phyloP scores from a whole-genome alignment of 2,329 filamentous ascomycete genomes.

The Curvularia spicifera region DNA sequence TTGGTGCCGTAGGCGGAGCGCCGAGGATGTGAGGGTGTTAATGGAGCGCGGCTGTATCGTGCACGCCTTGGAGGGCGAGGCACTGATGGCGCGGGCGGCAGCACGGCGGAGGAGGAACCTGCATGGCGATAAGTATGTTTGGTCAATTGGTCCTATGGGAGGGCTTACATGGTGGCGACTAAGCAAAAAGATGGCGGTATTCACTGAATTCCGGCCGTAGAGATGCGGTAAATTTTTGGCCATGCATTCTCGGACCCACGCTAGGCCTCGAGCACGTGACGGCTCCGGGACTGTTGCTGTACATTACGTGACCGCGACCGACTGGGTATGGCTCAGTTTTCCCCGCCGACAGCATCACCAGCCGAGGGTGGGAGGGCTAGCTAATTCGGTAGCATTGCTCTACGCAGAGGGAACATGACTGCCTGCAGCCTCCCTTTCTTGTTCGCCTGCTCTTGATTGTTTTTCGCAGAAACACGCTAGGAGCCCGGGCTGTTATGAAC shows the following conservation, averaged over 20 bases:
- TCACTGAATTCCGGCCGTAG: background rate
- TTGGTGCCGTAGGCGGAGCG: conserved; percentile 45
- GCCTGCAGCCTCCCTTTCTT: conserved; percentile 6
- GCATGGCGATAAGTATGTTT: conserved; percentile 16
- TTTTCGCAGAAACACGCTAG: background rate
- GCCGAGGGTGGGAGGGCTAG: conserved; percentile 10
- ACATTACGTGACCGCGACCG: background rate
- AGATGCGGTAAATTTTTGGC: conserved; percentile 17
- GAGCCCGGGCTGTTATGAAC: background rate
- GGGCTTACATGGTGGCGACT: conserved; percentile 27
- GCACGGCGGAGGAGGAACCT: conserved; percentile 66
- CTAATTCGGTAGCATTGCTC: background rate
- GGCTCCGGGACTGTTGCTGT: background rate
- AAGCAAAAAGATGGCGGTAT: conserved; percentile 3
- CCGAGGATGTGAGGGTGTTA: conserved; percentile 40
- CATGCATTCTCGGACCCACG: conserved; percentile 7
- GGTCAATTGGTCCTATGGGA: background rate
- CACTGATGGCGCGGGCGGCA: conserved; percentile 61
- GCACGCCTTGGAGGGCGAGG: conserved; percentile 54
- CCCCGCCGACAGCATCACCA: conserved; percentile 14
- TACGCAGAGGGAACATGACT: background rate
- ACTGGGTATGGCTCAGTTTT: conserved; percentile 4
- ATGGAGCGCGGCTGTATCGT: conserved; percentile 51
- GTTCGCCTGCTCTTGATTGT: conserved; percentile 5
- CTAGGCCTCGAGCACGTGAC: conserved; percentile 13